Percentiles rank a stretch among this genome's conserved stretches.
Evolutionary conservation across 805 yeast species (phyloP).

Genomic region (Debaryomyces tyrocola): DNA sequence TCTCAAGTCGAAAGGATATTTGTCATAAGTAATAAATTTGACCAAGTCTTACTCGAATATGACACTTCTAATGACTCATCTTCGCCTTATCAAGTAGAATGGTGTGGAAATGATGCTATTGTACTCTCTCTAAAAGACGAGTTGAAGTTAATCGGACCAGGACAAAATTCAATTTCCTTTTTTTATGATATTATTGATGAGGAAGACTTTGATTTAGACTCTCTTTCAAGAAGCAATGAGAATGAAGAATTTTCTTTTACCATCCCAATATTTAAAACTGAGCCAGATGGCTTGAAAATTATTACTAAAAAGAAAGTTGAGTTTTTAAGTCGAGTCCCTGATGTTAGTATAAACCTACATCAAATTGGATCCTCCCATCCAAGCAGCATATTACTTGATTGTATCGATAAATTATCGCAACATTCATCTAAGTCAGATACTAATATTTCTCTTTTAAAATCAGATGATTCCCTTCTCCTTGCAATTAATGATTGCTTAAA

Average conservation of each 20-base stretch:
- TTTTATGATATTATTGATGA: constrained; percentile 41
- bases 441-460: constrained; percentile 55
- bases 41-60: constrained; percentile 44
- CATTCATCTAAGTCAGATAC: constrained; percentile 83
- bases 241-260: constrained; percentile 24
- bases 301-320: constrained; percentile 59
- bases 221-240: constrained; percentile 8
- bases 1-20: constrained; percentile 39
- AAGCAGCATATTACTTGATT: constrained; percentile 78
- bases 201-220: constrained; percentile 31
- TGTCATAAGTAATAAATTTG: constrained; percentile 50
- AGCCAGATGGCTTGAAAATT: constrained; percentile 69
- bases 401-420: constrained; percentile 56
- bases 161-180: constrained; percentile 55
- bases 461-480: constrained; percentile 41
- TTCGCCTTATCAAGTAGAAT: constrained; percentile 51
- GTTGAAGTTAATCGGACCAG: constrained; percentile 69
- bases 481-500: constrained; percentile 73
- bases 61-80: constrained; percentile 39
- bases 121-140: constrained; percentile 64
- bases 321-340: constrained; percentile 63
- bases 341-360: constrained; percentile 59
- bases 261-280: constrained; percentile 48
- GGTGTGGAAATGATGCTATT: constrained; percentile 89
- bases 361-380: constrained; percentile 83